Percentiles rank a stretch among this genome's conserved stretches.
Evolutionary conservation across 148 eudicot species (phyloP).

Genomic region (Rhododendron griersonianum): DNA sequence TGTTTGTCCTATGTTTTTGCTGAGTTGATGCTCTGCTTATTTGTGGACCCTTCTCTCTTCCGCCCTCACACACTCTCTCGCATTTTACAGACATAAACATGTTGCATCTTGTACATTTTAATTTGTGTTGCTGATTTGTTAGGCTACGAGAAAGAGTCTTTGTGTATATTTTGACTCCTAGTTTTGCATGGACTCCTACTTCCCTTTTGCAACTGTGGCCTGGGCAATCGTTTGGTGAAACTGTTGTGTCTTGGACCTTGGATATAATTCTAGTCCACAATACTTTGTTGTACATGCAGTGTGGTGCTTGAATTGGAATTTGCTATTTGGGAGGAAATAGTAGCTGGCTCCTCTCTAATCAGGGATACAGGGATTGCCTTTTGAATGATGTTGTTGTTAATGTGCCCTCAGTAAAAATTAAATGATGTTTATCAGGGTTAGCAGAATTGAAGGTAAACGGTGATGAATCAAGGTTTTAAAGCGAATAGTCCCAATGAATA

Average conservation of each 20-base stretch:
- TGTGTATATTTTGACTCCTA: background rate
- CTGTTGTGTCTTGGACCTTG: background rate
- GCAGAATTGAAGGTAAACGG: background rate
- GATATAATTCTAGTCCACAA: background rate
- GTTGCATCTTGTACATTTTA: background rate
- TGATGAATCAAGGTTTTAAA: background rate
- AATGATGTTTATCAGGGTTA: background rate
- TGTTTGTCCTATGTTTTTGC: background rate
- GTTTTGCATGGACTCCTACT: background rate
- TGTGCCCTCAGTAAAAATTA: background rate
- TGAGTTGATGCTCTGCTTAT: background rate
- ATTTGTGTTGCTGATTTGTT: background rate
- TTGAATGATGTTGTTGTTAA: background rate
- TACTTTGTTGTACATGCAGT: background rate
- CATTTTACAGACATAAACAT: background rate
- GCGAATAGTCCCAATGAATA: background rate
- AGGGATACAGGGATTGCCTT: background rate
- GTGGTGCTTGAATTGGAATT: background rate
- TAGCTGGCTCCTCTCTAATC: background rate
- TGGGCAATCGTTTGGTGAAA: background rate
- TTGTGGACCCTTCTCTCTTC: background rate
- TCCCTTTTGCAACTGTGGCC: background rate
- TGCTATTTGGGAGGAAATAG: background rate
- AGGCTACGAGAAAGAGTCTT: background rate
- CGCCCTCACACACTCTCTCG: background rate